phyloP scores from a whole-genome alignment of 2,329 filamentous ascomycete species.

The Trichoderma atrobrunneum region DNA sequence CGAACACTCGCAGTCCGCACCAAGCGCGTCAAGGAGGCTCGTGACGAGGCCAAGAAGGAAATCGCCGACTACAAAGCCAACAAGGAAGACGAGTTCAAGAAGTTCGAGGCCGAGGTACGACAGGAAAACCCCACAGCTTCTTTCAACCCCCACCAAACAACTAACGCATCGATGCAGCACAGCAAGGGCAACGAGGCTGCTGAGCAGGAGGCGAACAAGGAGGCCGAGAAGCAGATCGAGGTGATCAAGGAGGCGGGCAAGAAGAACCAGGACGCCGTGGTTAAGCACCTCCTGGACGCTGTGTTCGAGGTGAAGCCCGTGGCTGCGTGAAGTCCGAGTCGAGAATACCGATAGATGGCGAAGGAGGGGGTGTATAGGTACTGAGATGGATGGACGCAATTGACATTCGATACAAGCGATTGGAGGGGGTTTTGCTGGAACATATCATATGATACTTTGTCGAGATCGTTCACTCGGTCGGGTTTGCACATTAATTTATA shows the following conservation, averaged over 20 bases:
- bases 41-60: slow-evolving; percentile 95
- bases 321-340: slow-evolving; percentile 20
- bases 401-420: background rate
- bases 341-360: background rate
- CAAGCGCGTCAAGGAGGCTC: slow-evolving; percentile 94
- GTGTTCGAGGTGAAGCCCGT: slow-evolving; percentile 81
- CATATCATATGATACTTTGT: background rate
- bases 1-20: slow-evolving; percentile 60
- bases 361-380: background rate
- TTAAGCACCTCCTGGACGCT: slow-evolving; percentile 79
- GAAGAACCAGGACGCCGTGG: slow-evolving; percentile 74
- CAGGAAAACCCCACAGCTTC: background rate
- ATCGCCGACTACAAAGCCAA: slow-evolving; percentile 86
- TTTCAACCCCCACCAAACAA: no score
- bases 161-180: slow-evolving; percentile 58
- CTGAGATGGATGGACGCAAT: background rate
- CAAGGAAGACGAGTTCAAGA: slow-evolving; percentile 94
- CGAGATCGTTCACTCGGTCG: background rate
- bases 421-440: background rate
- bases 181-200: slow-evolving; percentile 81
- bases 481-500: slow-evolving; percentile 8
- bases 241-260: slow-evolving; percentile 78
- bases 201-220: slow-evolving; percentile 75
- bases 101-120: slow-evolving; percentile 73
- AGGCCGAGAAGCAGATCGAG: slow-evolving; percentile 74